Evolutionary conservation across 768 basidiomycete genomes (phyloP).

Genomic region (Panellus pusillus): DNA sequence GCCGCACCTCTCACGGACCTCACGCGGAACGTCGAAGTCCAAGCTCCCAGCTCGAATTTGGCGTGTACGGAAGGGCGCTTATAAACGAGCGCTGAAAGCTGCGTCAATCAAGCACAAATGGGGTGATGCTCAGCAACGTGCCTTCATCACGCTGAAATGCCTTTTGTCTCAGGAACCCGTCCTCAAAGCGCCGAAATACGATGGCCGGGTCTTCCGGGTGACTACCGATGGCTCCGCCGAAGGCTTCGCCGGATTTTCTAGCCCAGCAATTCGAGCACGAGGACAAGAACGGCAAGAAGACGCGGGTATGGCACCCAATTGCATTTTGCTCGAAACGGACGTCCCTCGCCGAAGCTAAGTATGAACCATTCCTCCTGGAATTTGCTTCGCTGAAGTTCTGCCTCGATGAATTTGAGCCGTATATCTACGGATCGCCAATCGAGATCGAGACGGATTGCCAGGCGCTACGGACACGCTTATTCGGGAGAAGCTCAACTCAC

Average conservation of each 20-base stretch:
- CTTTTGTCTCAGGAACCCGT: conserved; percentile 26
- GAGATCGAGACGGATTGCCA: no score
- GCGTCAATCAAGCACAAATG: conserved; percentile 22
- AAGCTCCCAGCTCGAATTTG: no score
- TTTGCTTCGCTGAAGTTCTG: conserved; percentile 26
- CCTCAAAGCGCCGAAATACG: conserved; percentile 22
- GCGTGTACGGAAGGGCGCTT: no score
- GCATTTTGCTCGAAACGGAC: conserved; percentile 36
- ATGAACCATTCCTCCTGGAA: conserved; percentile 34
- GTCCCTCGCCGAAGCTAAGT: conserved; percentile 31
- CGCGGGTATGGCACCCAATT: conserved; percentile 28
- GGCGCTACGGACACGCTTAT: no score
- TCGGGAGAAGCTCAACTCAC: no score
- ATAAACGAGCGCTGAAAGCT: conserved; percentile 28
- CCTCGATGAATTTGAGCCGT: no score
- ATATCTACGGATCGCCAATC: no score
- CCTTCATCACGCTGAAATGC: no score
- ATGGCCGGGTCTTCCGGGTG: conserved; percentile 29
- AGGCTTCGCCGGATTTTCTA: conserved; percentile 31
- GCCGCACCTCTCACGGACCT: no score
- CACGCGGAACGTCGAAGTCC: no score
- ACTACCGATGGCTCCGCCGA: conserved; percentile 30
- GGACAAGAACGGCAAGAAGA: conserved; percentile 18
- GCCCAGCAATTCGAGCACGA: conserved; percentile 8
- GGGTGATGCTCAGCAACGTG: conserved; percentile 22